Evolutionary conservation across 2,329 filamentous ascomycete genomes (phyloP).

Genomic region (Colletotrichum incanum): DNA sequence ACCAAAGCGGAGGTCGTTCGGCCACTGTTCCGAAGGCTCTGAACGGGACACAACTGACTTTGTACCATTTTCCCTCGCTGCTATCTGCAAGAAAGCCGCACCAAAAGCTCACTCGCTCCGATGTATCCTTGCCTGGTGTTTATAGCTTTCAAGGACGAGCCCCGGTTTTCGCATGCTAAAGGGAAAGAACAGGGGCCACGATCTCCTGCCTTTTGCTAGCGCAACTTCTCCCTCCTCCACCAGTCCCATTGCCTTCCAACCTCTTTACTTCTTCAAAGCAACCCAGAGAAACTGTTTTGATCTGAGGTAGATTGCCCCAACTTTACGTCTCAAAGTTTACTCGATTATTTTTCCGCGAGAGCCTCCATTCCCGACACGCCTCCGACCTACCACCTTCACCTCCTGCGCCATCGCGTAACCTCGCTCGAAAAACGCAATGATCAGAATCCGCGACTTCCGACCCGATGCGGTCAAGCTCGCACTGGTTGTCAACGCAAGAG

Average conservation of each 20-base stretch:
- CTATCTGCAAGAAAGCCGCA: no score
- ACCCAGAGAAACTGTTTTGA: fast-evolving
- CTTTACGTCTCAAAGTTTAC: neutral
- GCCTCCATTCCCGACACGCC: neutral
- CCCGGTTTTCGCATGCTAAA: neutral
- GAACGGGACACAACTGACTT: neutral
- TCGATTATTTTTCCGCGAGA: neutral
- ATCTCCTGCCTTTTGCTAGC: neutral
- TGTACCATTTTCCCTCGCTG: no score
- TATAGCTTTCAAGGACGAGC: neutral
- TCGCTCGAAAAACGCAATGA: neutral
- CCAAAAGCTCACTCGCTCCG: neutral
- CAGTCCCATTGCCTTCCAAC: neutral
- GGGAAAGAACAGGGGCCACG: neutral
- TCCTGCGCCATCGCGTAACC: neutral
- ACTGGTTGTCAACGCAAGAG: neutral
- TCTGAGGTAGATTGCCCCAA: fast-evolving
- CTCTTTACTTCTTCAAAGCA: neutral
- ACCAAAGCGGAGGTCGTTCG: neutral
- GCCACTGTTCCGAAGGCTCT: neutral
- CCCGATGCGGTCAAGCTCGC: slow-evolving; percentile 7
- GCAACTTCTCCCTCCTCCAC: neutral
- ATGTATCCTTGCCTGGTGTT: neutral
- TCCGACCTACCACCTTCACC: no score
- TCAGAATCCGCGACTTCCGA: slow-evolving; percentile 8